Evolutionary conservation across 441 rosid species (phyloP).

Genomic region (Arabidopsis hybrid): DNA sequence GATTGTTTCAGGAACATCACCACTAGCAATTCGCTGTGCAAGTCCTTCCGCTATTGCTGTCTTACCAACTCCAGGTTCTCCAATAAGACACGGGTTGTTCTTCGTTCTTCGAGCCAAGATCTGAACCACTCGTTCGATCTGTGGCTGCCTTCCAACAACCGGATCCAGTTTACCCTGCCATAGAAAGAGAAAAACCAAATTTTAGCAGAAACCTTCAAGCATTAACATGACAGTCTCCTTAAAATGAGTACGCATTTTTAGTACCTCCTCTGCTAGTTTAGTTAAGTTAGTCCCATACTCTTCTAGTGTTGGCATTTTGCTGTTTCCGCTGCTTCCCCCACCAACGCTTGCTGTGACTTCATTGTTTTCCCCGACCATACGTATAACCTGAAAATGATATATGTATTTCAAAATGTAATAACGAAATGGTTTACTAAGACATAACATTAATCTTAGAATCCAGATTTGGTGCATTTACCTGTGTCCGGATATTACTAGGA

Average conservation of each 20-base stretch:
- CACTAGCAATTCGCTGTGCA: slow-evolving; percentile 84
- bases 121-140: slow-evolving; percentile 89
- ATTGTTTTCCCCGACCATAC: slow-evolving; percentile 98
- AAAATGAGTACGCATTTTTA: slow-evolving; percentile 4
- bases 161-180: slow-evolving; percentile 94
- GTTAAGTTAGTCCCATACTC: slow-evolving; percentile 99
- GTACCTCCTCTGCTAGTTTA: slow-evolving; percentile 96
- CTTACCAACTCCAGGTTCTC: slow-evolving; percentile 99
- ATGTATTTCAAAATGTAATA: not conserved
- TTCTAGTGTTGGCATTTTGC: slow-evolving; percentile 98
- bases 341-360: slow-evolving; percentile 86
- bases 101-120: slow-evolving; percentile 91
- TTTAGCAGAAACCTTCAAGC: slow-evolving; percentile 3
- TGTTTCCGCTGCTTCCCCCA: slow-evolving; percentile 74
- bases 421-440: slow-evolving; percentile 8
- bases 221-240: slow-evolving; percentile 10
- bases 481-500: slow-evolving; percentile 90
- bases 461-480: slow-evolving; percentile 53
- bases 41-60: slow-evolving; percentile 99
- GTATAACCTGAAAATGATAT: slow-evolving; percentile 67
- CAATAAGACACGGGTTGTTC: slow-evolving; percentile 97
- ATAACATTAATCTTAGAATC: not conserved
- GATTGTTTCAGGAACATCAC: slow-evolving; percentile 90
- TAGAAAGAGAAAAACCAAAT: slow-evolving; percentile 20
- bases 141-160: slow-evolving; percentile 92